Evolutionary conservation across 2,329 filamentous ascomycete genomes (phyloP).

Genomic region (Dactylellina cionopaga): DNA sequence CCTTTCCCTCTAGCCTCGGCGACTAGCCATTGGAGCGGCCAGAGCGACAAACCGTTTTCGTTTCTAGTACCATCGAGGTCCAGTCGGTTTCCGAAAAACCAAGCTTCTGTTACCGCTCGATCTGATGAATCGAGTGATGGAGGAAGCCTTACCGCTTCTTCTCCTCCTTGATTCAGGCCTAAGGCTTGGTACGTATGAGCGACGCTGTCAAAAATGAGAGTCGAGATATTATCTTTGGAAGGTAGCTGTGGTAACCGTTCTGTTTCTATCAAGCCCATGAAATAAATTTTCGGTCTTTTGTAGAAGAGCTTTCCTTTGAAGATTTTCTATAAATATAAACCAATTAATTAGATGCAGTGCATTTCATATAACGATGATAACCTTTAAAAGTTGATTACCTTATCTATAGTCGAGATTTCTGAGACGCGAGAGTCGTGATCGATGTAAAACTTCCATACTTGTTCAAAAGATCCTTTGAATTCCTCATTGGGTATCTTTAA

Average conservation of each 20-base stretch:
- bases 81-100: constrained; percentile 21
- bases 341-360: background rate
- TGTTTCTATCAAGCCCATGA: constrained; percentile 27
- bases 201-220: constrained; percentile 6
- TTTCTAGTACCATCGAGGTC: constrained; percentile 17
- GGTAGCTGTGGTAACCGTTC: background rate
- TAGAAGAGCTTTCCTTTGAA: background rate
- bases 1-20: constrained; percentile 5
- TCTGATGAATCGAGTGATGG: background rate
- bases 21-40: constrained; percentile 32
- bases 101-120: constrained; percentile 1
- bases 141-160: background rate
- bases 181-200: constrained; percentile 13
- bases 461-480: constrained; percentile 2
- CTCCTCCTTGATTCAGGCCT: background rate
- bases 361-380: background rate
- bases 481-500: background rate
- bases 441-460: constrained; percentile 3
- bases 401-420: background rate
- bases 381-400: constrained; percentile 9
- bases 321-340: background rate
- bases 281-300: constrained; percentile 13
- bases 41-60: constrained; percentile 25
- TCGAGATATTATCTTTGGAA: background rate
- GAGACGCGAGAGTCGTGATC: background rate